Conservation (phyloP, 75 land plant genomes). For the Azolla pinnata region DNA sequence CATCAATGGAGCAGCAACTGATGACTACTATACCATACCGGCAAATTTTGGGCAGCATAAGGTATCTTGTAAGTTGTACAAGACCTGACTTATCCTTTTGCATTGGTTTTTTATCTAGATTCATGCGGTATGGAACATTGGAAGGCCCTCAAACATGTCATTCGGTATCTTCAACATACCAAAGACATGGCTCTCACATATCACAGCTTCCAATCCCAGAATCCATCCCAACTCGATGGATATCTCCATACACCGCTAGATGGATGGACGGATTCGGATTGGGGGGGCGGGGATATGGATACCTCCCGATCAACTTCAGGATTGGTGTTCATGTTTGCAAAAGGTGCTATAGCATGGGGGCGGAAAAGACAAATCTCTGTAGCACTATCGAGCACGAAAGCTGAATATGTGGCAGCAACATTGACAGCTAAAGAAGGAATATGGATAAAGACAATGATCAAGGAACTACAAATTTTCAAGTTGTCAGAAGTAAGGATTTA, state of each 20-base stretch:
- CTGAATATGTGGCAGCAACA: slow-evolving; percentile 5
- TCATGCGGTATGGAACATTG: slow-evolving; percentile 5
- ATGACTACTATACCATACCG: not conserved
- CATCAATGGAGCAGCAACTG: not conserved
- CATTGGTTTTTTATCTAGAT: not conserved
- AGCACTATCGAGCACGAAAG: slow-evolving; percentile 5
- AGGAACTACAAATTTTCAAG: slow-evolving; percentile 11
- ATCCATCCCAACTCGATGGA: too few relatives aligned
- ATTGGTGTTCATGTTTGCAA: not conserved
- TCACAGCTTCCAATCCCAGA: not conserved
- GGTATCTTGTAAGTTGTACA: not conserved
- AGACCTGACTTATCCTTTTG: not conserved
- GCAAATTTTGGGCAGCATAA: not conserved
- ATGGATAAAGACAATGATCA: not conserved
- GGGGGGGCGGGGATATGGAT: slow-evolving; percentile 13
- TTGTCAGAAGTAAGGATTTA: too few relatives aligned
- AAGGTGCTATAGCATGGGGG: slow-evolving; percentile 9
- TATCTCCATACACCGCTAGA: not conserved
- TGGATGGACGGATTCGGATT: slow-evolving; percentile 7
- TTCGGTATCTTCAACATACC: slow-evolving; percentile 1
- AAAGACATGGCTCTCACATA: not conserved
- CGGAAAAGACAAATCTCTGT: slow-evolving; percentile 2
- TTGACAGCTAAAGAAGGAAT: slow-evolving; percentile 10
- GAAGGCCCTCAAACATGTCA: not conserved
- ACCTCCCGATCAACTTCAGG: slow-evolving; percentile 3